Conservation (phyloP, 805 yeast genomes). For the Ogataea dorogensis region DNA sequence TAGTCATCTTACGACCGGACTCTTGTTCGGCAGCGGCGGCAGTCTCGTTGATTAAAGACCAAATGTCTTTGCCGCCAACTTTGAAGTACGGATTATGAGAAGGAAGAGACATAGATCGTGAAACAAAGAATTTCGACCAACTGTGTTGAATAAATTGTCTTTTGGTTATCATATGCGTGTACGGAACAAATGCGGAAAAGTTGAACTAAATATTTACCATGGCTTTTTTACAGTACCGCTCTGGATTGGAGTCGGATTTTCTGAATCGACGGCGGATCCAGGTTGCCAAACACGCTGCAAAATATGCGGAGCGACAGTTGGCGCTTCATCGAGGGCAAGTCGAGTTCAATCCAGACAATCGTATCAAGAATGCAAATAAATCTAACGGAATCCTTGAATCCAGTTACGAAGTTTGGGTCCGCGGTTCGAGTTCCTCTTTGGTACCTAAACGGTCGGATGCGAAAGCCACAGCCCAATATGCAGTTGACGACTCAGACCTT, state of each 20-base stretch:
- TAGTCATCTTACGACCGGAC: conserved; percentile 74
- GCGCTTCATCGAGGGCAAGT: neutral
- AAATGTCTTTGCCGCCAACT: conserved; percentile 79
- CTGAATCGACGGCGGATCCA: conserved; percentile 7
- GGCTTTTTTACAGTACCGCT: conserved; percentile 8
- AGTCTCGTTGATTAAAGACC: conserved; percentile 94
- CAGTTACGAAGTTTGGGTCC: conserved; percentile 25
- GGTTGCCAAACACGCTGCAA: conserved; percentile 6
- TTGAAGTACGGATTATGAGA: conserved; percentile 67
- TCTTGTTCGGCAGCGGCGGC: conserved; percentile 78
- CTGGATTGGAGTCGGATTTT: conserved; percentile 9
- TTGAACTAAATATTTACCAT: conserved; percentile 1
- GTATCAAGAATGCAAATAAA: conserved; percentile 14
- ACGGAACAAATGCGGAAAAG: conserved; percentile 7
- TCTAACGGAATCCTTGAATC: conserved; percentile 19
- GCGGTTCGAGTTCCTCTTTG: conserved; percentile 5
- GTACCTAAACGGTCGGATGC: conserved; percentile 2
- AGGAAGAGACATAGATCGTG: conserved; percentile 34
- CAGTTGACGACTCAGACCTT: conserved; percentile 6
- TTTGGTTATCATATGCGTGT: conserved; percentile 12
- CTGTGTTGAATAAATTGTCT: conserved; percentile 1
- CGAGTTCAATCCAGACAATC: conserved; percentile 13
- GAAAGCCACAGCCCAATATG: neutral
- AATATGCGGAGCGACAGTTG: conserved; percentile 9
- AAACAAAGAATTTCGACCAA: conserved; percentile 1